phyloP scores from a whole-genome alignment of 2,329 filamentous ascomycete genomes.

The Exserohilum rostratum region DNA sequence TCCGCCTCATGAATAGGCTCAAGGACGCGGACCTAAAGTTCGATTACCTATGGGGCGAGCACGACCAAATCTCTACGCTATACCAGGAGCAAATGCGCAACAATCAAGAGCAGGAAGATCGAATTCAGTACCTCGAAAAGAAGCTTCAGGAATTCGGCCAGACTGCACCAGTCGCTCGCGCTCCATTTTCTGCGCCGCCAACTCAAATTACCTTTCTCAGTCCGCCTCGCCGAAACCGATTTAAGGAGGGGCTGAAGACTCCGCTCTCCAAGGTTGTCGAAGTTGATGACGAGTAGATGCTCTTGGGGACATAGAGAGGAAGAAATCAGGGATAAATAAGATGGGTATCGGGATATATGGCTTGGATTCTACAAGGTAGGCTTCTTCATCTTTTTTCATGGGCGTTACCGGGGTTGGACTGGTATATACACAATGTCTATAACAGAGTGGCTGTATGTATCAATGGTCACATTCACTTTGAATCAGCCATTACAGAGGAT shows the following conservation, averaged over 20 bases:
- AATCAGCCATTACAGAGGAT: no score
- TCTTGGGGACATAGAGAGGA: neutral
- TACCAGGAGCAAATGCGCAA: conserved; percentile 23
- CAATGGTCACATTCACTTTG: no score
- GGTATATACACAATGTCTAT: no score
- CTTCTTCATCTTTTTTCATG: no score
- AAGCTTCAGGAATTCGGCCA: conserved; percentile 31
- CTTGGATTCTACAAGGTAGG: no score
- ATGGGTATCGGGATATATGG: no score
- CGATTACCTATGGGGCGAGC: conserved; percentile 17
- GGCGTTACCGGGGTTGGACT: no score
- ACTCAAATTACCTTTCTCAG: conserved; percentile 15
- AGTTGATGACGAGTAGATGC: conserved; percentile 4
- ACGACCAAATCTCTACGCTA: conserved; percentile 18
- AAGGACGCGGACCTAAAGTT: conserved; percentile 8
- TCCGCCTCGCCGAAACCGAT: conserved; percentile 14
- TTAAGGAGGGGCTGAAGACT: neutral
- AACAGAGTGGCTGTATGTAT: no score
- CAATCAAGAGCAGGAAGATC: conserved; percentile 33
- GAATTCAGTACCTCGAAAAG: conserved; percentile 38
- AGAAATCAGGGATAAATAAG: no score
- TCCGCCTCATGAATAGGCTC: conserved; percentile 9
- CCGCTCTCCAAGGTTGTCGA: conserved; percentile 14
- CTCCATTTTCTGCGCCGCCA: conserved; percentile 23
- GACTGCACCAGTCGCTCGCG: neutral